These are phyloP conservation scores for Fonsecaea pedrosoi DNA, from an alignment of 2,329 filamentous ascomycete genomes.

Conservation along the genomic window DNA sequence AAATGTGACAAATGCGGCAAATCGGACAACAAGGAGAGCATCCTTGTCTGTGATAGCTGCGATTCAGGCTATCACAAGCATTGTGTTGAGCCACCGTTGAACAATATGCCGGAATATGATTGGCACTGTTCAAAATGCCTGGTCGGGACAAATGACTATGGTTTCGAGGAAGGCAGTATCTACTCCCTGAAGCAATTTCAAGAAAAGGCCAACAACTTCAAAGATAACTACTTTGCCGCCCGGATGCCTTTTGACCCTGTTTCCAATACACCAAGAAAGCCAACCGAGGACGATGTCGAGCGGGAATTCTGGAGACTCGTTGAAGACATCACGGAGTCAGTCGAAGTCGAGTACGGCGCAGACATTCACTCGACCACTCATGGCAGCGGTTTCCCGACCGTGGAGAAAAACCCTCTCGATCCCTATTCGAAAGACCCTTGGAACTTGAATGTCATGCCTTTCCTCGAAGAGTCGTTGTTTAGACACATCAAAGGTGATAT, in stretches of 20 bases:
- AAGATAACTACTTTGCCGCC: conserved; percentile 88
- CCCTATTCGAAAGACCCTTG: conserved; percentile 88
- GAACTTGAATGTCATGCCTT: conserved; percentile 92
- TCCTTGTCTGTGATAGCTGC: conserved; percentile 89
- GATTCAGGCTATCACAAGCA: conserved; percentile 85
- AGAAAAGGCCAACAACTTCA: conserved; percentile 93
- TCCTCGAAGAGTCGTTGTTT: conserved; percentile 91
- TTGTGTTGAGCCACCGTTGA: conserved; percentile 86
- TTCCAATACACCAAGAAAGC: conserved; percentile 77
- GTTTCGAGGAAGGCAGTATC: conserved; percentile 93
- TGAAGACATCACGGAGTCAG: conserved; percentile 89
- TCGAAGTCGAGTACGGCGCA: conserved; percentile 97
- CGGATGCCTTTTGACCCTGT: conserved; percentile 88
- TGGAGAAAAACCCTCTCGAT: conserved; percentile 87
- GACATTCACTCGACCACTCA: conserved; percentile 99
- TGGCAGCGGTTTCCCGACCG: conserved; percentile 93
- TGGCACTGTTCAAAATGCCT: conserved; percentile 97
- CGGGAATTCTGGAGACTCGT: conserved; percentile 96
- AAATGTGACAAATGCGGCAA: conserved; percentile 88
- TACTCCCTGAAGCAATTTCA: conserved; percentile 97
- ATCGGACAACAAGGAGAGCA: conserved; percentile 71
- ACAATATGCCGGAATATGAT: conserved; percentile 77
- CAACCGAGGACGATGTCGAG: conserved; percentile 95
- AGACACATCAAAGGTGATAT: conserved; percentile 98
- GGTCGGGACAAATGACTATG: conserved; percentile 94